Conservation (phyloP, 805 yeast genomes). For the Cyberlindnera meyerae region DNA sequence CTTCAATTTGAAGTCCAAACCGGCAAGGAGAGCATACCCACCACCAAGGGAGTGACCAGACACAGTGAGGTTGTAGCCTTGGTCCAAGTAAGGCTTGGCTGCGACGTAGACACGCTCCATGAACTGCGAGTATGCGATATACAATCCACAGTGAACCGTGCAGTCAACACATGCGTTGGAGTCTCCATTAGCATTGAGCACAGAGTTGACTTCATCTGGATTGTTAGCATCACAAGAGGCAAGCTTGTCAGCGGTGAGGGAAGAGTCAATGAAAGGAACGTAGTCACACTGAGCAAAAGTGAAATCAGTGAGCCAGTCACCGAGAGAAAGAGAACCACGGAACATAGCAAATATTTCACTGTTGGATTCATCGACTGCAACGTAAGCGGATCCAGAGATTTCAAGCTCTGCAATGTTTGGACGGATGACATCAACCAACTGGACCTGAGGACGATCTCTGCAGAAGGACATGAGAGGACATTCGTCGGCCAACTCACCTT, state of each 20-base stretch:
- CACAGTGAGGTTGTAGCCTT: slow-evolving; percentile 42
- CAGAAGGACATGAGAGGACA: slow-evolving; percentile 19
- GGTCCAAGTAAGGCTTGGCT: slow-evolving; percentile 29
- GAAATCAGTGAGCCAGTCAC: slow-evolving; percentile 61
- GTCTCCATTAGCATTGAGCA: slow-evolving; percentile 6
- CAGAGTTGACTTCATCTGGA: not conserved
- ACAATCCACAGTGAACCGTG: slow-evolving; percentile 61
- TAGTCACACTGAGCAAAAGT: slow-evolving; percentile 43
- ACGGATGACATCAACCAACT: slow-evolving; percentile 8
- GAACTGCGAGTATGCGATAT: slow-evolving; percentile 32
- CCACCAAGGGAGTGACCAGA: slow-evolving; percentile 80
- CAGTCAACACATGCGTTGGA: slow-evolving; percentile 41
- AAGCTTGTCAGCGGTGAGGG: slow-evolving; percentile 1
- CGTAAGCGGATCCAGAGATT: slow-evolving; percentile 50
- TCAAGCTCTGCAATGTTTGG: slow-evolving; percentile 28
- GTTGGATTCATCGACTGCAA: slow-evolving; percentile 42
- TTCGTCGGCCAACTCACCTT: slow-evolving; percentile 6
- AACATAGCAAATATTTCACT: slow-evolving; percentile 46
- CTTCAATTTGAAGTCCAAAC: slow-evolving; percentile 52
- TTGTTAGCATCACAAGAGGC: not conserved
- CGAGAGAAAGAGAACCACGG: slow-evolving; percentile 59
- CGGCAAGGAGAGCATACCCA: slow-evolving; percentile 59
- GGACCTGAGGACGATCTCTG: slow-evolving; percentile 4
- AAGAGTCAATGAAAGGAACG: slow-evolving; percentile 32
- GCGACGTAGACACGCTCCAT: slow-evolving; percentile 37